Evolutionary conservation across 306 rosid species (phyloP).

Genomic region (Castanea sativa): DNA sequence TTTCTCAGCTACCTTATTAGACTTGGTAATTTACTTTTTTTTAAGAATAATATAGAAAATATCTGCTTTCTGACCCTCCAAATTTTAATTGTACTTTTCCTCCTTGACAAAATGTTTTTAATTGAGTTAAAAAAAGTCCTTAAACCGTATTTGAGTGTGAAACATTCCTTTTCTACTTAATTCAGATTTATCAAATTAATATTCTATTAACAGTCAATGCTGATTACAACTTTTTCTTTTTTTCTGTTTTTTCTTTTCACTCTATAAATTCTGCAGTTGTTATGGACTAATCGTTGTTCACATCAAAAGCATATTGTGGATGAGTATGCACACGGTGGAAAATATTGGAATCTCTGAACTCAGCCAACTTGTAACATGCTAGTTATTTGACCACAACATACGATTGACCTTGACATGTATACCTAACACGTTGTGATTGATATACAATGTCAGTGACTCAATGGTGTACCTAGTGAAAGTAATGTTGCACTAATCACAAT

Average conservation of each 20-base stretch:
- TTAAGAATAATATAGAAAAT: neutral
- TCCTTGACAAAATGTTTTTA: neutral
- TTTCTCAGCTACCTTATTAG: slow-evolving; percentile 18
- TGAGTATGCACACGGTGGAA: neutral
- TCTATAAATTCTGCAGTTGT: neutral
- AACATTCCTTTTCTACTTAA: slow-evolving; percentile 2
- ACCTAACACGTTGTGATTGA: neutral
- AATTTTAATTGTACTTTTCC: neutral
- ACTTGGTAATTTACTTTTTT: neutral
- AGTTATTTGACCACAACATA: neutral
- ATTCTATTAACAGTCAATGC: neutral
- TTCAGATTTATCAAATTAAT: neutral
- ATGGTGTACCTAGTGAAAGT: no score
- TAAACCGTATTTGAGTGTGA: slow-evolving; percentile 5
- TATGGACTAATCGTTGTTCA: neutral
- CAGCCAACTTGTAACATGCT: neutral
- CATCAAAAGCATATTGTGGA: slow-evolving; percentile 2
- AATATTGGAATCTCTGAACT: neutral
- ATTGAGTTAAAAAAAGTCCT: neutral
- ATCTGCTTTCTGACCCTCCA: slow-evolving; percentile 7
- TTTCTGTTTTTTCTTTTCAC: neutral
- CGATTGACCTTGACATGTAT: slow-evolving; percentile 2
- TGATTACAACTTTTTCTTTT: neutral
- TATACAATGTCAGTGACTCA: no score
- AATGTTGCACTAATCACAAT: no score